Percentiles rank a stretch among this genome's conserved stretches.
Conservation (phyloP, 164 flowering plant species). For the Stephania yunnanensis region DNA sequence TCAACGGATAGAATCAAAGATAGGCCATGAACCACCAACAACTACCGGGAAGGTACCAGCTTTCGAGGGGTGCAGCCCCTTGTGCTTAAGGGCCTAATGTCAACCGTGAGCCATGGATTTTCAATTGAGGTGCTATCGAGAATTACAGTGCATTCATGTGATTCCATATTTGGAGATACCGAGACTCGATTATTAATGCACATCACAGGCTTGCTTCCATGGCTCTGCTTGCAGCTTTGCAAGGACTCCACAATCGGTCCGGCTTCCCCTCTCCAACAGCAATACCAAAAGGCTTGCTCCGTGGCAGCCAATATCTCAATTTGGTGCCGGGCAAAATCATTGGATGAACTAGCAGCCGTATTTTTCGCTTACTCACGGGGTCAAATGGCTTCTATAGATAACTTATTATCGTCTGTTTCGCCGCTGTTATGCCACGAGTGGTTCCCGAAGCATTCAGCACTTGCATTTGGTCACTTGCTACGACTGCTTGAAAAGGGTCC, state of each 20-base stretch:
- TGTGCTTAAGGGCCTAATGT: constrained; percentile 94
- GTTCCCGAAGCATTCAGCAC: constrained; percentile 95
- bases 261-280: constrained; percentile 62
- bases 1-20: constrained; percentile 60
- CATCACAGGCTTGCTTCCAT: constrained; percentile 89
- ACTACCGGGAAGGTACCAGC: constrained; percentile 65
- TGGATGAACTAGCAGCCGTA: constrained; percentile 74
- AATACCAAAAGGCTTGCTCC: constrained; percentile 76
- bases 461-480: constrained; percentile 91
- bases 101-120: constrained; percentile 77
- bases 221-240: constrained; percentile 93
- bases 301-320: constrained; percentile 72
- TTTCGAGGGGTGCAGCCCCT: constrained; percentile 96
- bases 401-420: constrained; percentile 78
- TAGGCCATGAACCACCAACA: constrained; percentile 36
- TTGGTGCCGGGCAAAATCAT: constrained; percentile 83
- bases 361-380: constrained; percentile 74
- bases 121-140: constrained; percentile 90
- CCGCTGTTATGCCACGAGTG: constrained; percentile 81
- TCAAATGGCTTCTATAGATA: constrained; percentile 58
- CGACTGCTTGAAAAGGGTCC: constrained; percentile 92
- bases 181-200: constrained; percentile 95
- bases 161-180: constrained; percentile 87
- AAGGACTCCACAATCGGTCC: constrained; percentile 47
- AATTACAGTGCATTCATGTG: constrained; percentile 85